A percentile compares a stretch with the other conserved stretches of the same genome.
Evolutionary conservation across 2,329 filamentous ascomycete genomes (phyloP).

Genomic region (Dactylellina haptotyla): DNA sequence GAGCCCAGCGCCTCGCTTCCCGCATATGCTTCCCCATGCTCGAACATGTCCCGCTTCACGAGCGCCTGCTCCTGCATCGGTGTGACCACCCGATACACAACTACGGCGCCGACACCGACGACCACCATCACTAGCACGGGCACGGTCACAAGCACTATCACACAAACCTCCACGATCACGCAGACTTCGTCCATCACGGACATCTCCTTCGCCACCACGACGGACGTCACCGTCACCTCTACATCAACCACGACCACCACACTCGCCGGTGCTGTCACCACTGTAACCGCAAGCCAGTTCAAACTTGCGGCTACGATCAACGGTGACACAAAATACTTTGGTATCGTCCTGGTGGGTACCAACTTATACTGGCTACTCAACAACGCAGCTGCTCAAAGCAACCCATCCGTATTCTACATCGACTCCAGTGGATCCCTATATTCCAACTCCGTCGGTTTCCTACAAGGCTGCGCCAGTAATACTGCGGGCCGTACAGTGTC

Average conservation of each 20-base stretch:
- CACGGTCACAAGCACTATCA: not conserved
- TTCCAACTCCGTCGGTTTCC: not conserved
- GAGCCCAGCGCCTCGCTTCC: no score
- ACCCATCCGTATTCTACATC: not conserved
- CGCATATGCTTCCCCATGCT: no score
- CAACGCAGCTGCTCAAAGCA: not conserved
- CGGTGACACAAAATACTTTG: not conserved
- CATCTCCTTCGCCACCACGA: not conserved
- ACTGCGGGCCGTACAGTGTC: not conserved
- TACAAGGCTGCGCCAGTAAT: not conserved
- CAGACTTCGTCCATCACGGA: not conserved
- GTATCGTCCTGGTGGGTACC: not conserved
- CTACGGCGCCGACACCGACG: not conserved
- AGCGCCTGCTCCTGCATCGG: not conserved
- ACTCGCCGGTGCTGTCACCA: not conserved
- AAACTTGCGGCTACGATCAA: not conserved
- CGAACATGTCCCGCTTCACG: no score
- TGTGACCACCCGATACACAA: not conserved
- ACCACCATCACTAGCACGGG: no score
- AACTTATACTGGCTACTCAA: not conserved
- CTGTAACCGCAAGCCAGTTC: not conserved
- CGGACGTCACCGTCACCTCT: not conserved
- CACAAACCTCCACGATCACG: not conserved
- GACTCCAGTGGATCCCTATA: not conserved
- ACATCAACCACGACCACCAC: not conserved